A percentile compares a stretch with the other conserved stretches of the same genome.
Evolutionary conservation across 2,329 filamentous ascomycete genomes (phyloP).

Genomic region (Graphiopsis chlorocephala): DNA sequence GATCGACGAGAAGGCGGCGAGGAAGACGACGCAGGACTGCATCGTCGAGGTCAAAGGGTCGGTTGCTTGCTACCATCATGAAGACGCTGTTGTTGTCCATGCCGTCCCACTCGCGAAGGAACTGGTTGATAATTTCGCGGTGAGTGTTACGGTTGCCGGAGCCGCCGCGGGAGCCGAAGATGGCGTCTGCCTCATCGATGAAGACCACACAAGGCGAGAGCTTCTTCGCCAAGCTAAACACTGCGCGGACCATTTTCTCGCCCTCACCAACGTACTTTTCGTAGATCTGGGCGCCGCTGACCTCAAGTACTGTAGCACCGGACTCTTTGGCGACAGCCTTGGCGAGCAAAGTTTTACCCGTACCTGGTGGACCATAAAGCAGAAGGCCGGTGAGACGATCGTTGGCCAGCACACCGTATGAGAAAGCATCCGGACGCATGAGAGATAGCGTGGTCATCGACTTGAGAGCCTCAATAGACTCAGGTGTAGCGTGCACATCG

Average conservation of each 20-base stretch:
- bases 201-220: constrained; percentile 91
- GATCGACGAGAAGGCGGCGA: constrained; percentile 68
- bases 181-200: constrained; percentile 92
- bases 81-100: constrained; percentile 78
- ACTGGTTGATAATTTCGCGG: constrained; percentile 93
- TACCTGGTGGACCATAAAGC: constrained; percentile 93
- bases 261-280: constrained; percentile 96
- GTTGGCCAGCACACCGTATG: constrained; percentile 85
- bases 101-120: constrained; percentile 94
- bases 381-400: constrained; percentile 89
- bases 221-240: constrained; percentile 89
- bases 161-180: constrained; percentile 74
- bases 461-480: constrained; percentile 83
- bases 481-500: constrained; percentile 77
- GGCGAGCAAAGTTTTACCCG: constrained; percentile 77
- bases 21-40: constrained; percentile 76
- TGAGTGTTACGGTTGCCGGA: constrained; percentile 67
- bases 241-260: constrained; percentile 91
- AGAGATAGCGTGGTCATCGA: constrained; percentile 86
- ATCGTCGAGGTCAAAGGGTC: constrained; percentile 91
- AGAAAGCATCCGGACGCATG: constrained; percentile 87
- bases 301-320: constrained; percentile 71
- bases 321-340: constrained; percentile 65
- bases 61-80: constrained; percentile 96
- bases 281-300: constrained; percentile 87